phyloP scores from a whole-genome alignment of 2,329 filamentous ascomycete genomes.

The Monosporascus sp. region DNA sequence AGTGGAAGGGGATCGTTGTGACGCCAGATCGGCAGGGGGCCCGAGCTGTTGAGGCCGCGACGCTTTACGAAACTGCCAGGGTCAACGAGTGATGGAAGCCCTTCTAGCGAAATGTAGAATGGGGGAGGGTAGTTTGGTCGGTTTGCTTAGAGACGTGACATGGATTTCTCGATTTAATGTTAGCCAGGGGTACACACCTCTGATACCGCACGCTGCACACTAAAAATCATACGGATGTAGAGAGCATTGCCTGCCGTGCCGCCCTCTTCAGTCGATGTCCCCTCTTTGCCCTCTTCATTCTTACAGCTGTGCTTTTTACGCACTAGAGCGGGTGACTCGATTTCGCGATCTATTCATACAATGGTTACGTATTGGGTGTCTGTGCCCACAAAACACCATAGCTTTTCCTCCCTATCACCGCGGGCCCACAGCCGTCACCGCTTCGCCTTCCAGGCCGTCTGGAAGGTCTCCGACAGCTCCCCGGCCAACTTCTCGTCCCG shows the following conservation, averaged over 20 bases:
- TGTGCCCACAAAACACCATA: too few relatives aligned
- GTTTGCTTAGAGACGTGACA: slow-evolving; percentile 24
- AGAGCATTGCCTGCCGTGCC: slow-evolving; percentile 21
- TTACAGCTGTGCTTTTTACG: too few relatives aligned
- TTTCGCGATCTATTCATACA: neutral
- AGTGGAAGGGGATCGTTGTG: too few relatives aligned
- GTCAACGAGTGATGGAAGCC: slow-evolving; percentile 10
- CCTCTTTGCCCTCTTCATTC: too few relatives aligned
- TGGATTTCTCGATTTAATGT: slow-evolving; percentile 28
- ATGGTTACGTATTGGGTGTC: slow-evolving; percentile 2
- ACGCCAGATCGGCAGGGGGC: too few relatives aligned
- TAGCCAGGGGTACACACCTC: slow-evolving; percentile 26
- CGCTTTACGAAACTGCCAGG: slow-evolving; percentile 13
- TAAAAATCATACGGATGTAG: slow-evolving; percentile 19
- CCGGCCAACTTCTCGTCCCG: slow-evolving; percentile 64
- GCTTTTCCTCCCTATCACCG: neutral
- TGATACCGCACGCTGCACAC: neutral
- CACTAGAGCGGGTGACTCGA: too few relatives aligned
- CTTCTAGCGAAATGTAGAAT: neutral
- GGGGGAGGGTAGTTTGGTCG: slow-evolving; percentile 19
- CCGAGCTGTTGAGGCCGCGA: too few relatives aligned
- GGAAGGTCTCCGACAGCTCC: slow-evolving; percentile 63
- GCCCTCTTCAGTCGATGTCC: slow-evolving; percentile 2
- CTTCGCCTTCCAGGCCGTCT: slow-evolving; percentile 59
- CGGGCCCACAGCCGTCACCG: slow-evolving; percentile 11